Evolutionary conservation across 140 eudicot genomes (phyloP).

Genomic region (Erigeron philadelphicus): DNA sequence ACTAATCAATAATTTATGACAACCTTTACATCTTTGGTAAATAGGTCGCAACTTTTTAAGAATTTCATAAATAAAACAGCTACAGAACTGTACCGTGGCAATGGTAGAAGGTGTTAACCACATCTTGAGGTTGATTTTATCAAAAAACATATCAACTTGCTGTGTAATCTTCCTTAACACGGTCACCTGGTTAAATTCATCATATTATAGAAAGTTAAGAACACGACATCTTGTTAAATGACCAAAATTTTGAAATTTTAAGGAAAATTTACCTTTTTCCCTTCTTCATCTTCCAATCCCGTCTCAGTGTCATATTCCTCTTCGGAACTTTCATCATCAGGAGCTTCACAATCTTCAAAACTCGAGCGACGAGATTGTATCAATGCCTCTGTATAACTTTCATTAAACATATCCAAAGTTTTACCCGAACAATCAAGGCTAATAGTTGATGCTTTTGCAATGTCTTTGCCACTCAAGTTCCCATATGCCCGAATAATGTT

Average conservation of each 20-base stretch:
- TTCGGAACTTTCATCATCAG: constrained; percentile 6
- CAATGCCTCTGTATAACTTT: constrained; percentile 33
- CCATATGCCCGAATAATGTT: constrained; percentile 47
- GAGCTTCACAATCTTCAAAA: constrained; percentile 37
- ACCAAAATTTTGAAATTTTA: not conserved
- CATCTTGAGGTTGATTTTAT: constrained; percentile 39
- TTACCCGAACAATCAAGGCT: constrained; percentile 31
- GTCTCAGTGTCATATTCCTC: constrained; percentile 8
- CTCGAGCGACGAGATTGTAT: constrained; percentile 29
- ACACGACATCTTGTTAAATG: not conserved
- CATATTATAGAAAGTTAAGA: not conserved
- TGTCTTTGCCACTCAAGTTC: constrained; percentile 22
- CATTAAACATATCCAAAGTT: constrained; percentile 29
- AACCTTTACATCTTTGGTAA: not conserved
- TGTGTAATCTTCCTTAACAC: constrained; percentile 27
- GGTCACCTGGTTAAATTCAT: constrained; percentile 26
- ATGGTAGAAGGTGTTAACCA: constrained; percentile 57
- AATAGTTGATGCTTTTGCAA: constrained; percentile 25
- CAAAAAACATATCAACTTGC: constrained; percentile 1
- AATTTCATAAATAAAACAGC: not conserved
- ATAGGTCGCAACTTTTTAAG: not conserved
- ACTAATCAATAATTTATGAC: not conserved
- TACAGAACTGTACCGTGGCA: constrained; percentile 47
- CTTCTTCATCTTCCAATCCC: constrained; percentile 3
- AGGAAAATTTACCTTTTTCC: constrained; percentile 15